phyloP scores from a whole-genome alignment of 2,329 filamentous ascomycete species.

The Ophiostoma quercus region DNA sequence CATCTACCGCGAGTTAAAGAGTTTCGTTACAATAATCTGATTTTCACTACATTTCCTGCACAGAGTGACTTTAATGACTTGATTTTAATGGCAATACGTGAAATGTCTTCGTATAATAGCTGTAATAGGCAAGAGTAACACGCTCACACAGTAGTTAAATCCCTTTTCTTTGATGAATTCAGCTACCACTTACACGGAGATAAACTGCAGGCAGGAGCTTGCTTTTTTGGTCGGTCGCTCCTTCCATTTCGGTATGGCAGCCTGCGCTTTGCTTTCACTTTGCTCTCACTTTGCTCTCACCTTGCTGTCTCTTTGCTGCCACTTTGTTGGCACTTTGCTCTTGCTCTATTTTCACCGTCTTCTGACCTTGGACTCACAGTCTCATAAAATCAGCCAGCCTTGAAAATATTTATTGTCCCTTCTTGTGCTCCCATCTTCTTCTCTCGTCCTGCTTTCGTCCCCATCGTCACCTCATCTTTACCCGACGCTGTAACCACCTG shows the following conservation, averaged over 20 bases:
- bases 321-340: background rate
- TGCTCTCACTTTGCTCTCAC: background rate
- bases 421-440: background rate
- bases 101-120: background rate
- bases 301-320: background rate
- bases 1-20: background rate
- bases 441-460: background rate
- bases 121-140: background rate
- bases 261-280: background rate
- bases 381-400: background rate
- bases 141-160: too few relatives aligned
- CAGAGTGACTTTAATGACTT: background rate
- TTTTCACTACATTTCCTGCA: background rate
- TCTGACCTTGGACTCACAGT: background rate
- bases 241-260: background rate
- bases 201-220: background rate
- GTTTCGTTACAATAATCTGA: background rate
- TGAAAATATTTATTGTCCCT: background rate
- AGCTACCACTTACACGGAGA: background rate
- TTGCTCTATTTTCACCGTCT: background rate
- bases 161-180: too few relatives aligned
- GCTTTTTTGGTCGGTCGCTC: background rate
- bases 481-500: background rate
- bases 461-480: conserved; percentile 9
- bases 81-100: background rate